These are phyloP conservation scores for Claviceps citrina DNA, from an alignment of 2,329 filamentous ascomycete genomes.

Conservation along the genomic window DNA sequence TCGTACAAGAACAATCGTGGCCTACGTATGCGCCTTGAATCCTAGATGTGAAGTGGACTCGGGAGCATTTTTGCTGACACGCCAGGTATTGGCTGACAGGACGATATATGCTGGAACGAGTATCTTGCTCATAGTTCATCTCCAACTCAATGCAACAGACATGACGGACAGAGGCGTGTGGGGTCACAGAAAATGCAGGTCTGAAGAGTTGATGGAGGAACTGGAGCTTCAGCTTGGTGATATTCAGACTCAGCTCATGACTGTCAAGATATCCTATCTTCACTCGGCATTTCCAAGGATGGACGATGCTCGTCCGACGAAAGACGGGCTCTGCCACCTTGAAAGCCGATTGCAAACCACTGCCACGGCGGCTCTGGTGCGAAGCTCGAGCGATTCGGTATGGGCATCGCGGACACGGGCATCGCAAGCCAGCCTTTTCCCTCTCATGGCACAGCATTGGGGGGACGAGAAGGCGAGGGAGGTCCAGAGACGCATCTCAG, in stretches of 20 bases:
- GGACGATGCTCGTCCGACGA: constrained; percentile 8
- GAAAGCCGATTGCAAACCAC: constrained; percentile 38
- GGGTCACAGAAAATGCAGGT: constrained; percentile 22
- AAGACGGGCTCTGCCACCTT: constrained; percentile 21
- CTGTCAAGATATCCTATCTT: constrained; percentile 35
- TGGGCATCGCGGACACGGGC: constrained; percentile 33
- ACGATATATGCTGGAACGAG: constrained; percentile 28
- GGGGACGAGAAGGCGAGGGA: constrained; percentile 25
- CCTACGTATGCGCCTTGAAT: constrained; percentile 28
- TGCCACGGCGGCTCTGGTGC: constrained; percentile 33
- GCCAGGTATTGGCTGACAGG: too few species aligned
- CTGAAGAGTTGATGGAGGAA: constrained; percentile 43
- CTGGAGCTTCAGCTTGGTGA: constrained; percentile 41
- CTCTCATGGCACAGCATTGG: constrained; percentile 34
- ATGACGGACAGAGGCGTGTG: constrained; percentile 2
- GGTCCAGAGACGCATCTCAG: constrained; percentile 5
- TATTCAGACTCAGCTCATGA: constrained; percentile 32
- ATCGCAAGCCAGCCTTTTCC: constrained; percentile 24
- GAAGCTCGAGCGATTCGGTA: constrained; percentile 30
- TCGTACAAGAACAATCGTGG: constrained; percentile 29
- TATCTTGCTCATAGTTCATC: constrained; percentile 32
- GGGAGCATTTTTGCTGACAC: too few species aligned
- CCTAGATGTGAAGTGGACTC: too few species aligned
- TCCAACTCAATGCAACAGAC: constrained; percentile 18
- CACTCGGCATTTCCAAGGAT: constrained; percentile 38